Evolutionary conservation across 2,329 filamentous ascomycete genomes (phyloP), one percentile per base, ranked within the genome.

Genomic region (Fusarium nematophilum): DNA sequence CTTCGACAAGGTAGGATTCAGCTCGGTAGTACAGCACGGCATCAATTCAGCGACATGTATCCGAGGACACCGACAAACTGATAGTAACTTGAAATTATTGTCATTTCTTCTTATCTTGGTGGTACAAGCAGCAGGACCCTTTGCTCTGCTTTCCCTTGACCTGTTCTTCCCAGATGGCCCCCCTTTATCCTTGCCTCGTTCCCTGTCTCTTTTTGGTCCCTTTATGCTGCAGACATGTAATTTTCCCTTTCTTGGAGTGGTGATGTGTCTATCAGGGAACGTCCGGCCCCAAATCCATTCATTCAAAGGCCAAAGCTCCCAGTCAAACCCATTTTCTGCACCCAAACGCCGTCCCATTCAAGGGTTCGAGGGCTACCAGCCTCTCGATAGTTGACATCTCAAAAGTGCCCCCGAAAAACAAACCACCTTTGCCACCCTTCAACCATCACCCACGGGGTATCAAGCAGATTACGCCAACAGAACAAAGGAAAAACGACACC

Each of bases 241-340:
- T 66, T 66, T 70, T 69, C 58, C 64, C 69, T 70, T 72, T 64
- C 66, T 67, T 70, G 62, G 78, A 83, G 80, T 79, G 78, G 80
- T 81, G 80, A 79, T 79, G 72, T 76, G 73, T 81, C 77, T 81
- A 80, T 77, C 62, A 68, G 64, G 60, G 64, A 63, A 65, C 65
- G 66, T 59, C 50, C 44, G 44, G 53, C 62, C 69, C 61, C 48
- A 62, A 65, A 67, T 57, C 64, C 56, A 51, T 56, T 64, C 57
- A 67, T 67, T 59, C 59, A 60, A 52, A 59, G 57, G 56, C 66
- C 59, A 63, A 66, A 57, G 60, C 51, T 58, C 59, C 64, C 50
- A 58, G 40, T 59, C 53, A 53, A 64, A 52, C 55, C 65, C 62
- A 45, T 64, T 67, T 72, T 68, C 26, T 44, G 27, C 53, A 56